Evolutionary conservation across 306 rosid species (phyloP), one percentile per base, ranked within the genome.

Genomic region (Purshia tridentata): DNA sequence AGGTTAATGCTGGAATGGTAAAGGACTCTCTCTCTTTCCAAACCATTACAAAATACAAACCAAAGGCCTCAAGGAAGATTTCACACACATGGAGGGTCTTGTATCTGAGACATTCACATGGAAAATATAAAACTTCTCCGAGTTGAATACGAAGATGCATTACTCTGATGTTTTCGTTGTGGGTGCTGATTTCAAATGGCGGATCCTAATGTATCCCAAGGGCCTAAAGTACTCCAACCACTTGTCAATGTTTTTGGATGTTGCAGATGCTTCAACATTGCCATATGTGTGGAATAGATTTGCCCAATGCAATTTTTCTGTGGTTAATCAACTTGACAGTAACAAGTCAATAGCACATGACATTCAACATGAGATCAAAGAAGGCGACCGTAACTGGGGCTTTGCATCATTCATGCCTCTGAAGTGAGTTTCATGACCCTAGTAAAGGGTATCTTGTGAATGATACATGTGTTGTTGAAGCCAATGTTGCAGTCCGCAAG

Each of bases 161-260:
- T 29, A 29, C 35, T 29, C 35, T 29, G 35, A 29, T 29, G 35
- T 29, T 29, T 29, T 29, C 35, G 35, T 29, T 29, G 35, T 29
- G 0, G 2, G 35, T 29, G 35, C 35, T 29, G 35, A 29, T 29
- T 29, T 29, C 35, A 29, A 29, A 29, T 29, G 72, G 72, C 45
- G 48, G 72, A n/a, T 50, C 2, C 13, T 11, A 35, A 20, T 68
- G 14, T 35, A 8, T 68, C 47, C 47, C 4, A 68, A 68, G 3
- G 72, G 72, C 9, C n/a, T 0, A 5, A 4, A 35, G 2, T 29
- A 29, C 35, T 29, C 35, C 35, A 29, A 29, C 35, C 22, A 49
- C 1, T 50, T 68, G 14, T 68, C 72, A 2, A 3, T 68, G n/a
- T 49, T 9, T 50, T 37, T 68, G 72, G 72, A 68, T 9, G 72